Evolutionary conservation across 768 basidiomycete species (phyloP).

Genomic region (Trametes meyenii): DNA sequence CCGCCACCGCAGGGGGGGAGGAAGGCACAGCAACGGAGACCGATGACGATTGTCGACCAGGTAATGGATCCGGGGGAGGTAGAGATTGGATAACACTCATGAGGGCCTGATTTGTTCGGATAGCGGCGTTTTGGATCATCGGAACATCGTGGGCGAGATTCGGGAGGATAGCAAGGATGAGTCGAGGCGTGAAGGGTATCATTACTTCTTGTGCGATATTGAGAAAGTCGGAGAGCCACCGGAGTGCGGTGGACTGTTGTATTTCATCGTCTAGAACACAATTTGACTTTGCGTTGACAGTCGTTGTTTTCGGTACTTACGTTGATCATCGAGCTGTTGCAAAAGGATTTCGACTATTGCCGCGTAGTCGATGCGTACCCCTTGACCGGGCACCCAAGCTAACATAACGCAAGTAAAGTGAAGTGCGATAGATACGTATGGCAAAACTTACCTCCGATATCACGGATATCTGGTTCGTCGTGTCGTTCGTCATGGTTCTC

Average conservation of each 20-base stretch:
- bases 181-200: slow-evolving; percentile 90
- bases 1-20: slow-evolving; percentile 58
- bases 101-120: slow-evolving; percentile 83
- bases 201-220: slow-evolving; percentile 88
- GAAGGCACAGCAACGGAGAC: slow-evolving; percentile 36
- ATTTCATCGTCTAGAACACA: slow-evolving; percentile 79
- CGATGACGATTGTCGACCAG: slow-evolving; percentile 33
- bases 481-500: slow-evolving; percentile 37
- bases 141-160: slow-evolving; percentile 91
- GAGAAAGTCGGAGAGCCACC: slow-evolving; percentile 92
- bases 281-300: not conserved
- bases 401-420: not conserved
- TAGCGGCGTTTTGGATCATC: slow-evolving; percentile 86
- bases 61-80: slow-evolving; percentile 62
- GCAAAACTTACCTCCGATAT: slow-evolving; percentile 57
- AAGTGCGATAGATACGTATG: slow-evolving; percentile 16
- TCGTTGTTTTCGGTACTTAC: slow-evolving; percentile 47
- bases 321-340: slow-evolving; percentile 80
- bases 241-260: slow-evolving; percentile 90
- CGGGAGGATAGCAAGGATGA: slow-evolving; percentile 90
- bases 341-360: slow-evolving; percentile 94
- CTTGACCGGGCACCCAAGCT: slow-evolving; percentile 95
- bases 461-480: slow-evolving; percentile 56
- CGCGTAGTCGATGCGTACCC: slow-evolving; percentile 86
- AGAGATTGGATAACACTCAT: slow-evolving; percentile 84